Percentiles rank a stretch among this genome's conserved stretches.
Conservation (phyloP, 495 filamentous ascomycete genomes). For the Letharia columbiana region DNA sequence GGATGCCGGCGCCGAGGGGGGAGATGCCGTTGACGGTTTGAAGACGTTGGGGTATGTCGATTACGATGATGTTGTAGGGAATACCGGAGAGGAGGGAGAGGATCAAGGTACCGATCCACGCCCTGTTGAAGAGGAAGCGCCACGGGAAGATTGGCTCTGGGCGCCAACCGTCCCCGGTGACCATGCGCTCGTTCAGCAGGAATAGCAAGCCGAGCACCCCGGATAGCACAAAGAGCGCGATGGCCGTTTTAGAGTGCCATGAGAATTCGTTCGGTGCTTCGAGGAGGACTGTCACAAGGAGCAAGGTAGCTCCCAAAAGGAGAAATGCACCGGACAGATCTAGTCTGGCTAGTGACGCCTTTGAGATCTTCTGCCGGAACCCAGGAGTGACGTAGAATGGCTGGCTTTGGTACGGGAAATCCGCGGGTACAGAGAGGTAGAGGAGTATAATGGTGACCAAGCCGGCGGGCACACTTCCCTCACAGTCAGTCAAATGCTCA, state of each 20-base stretch:
- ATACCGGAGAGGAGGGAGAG: conserved; percentile 44
- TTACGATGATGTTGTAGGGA: conserved; percentile 42
- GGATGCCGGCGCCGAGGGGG: conserved; percentile 36
- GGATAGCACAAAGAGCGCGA: conserved; percentile 33
- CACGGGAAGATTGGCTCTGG: conserved; percentile 26
- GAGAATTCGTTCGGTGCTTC: conserved; percentile 38
- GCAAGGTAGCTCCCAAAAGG: conserved; percentile 41
- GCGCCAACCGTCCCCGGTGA: conserved; percentile 18
- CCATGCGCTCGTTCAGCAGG: conserved; percentile 27
- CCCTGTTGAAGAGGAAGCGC: conserved; percentile 18
- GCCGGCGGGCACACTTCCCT: conserved; percentile 32
- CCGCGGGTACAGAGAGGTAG: conserved; percentile 29
- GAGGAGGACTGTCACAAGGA: conserved; percentile 46
- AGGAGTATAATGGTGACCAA: conserved; percentile 36
- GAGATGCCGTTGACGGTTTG: conserved; percentile 43
- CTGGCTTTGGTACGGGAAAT: conserved; percentile 10
- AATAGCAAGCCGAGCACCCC: conserved; percentile 24
- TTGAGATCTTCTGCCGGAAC: neutral
- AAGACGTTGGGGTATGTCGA: conserved; percentile 48
- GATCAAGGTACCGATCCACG: conserved; percentile 21
- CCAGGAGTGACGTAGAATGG: neutral
- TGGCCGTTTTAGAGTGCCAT: conserved; percentile 32
- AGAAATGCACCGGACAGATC: conserved; percentile 45
- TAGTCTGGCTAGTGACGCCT: conserved; percentile 17
- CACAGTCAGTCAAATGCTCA: neutral